Conservation (phyloP, 345 rosid species). For the Eucalyptus sp. region DNA sequence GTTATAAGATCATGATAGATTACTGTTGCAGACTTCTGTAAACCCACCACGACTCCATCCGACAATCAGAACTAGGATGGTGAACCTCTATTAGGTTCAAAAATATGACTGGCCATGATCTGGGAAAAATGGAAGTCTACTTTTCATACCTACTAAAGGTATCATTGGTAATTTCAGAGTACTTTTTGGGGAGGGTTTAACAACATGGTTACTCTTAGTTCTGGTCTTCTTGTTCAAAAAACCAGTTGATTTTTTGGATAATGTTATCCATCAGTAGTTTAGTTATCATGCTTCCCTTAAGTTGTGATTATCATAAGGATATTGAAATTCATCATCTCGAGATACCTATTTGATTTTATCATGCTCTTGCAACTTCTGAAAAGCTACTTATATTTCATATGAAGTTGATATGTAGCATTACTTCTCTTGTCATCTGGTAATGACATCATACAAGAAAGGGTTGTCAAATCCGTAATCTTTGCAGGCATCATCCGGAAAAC, state of each 20-base stretch:
- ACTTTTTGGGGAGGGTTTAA: not conserved
- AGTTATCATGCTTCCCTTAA: not conserved
- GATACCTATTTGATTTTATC: not conserved
- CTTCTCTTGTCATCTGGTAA: not conserved
- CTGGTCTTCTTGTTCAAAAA: not conserved
- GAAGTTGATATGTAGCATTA: not conserved
- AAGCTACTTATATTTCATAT: not conserved
- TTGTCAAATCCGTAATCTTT: not conserved
- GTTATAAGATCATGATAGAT: not conserved
- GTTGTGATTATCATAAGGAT: not conserved
- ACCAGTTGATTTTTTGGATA: not conserved
- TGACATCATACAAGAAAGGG: not conserved
- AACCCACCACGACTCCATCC: not conserved
- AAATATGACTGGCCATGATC: not conserved
- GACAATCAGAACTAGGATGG: not conserved
- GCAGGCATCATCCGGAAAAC: slow-evolving; percentile 94
- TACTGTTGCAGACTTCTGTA: not conserved
- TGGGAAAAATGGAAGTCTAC: not conserved
- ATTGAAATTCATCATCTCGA: not conserved
- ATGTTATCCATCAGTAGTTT: not conserved
- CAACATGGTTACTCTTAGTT: not conserved
- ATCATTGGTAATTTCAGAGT: not conserved
- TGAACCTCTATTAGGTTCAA: not conserved
- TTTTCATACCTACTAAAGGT: not conserved
- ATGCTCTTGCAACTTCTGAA: not conserved